These are phyloP conservation scores for Lolium perenne DNA, from an alignment of 176 grass and related monocot genomes.

Conservation along the genomic window DNA sequence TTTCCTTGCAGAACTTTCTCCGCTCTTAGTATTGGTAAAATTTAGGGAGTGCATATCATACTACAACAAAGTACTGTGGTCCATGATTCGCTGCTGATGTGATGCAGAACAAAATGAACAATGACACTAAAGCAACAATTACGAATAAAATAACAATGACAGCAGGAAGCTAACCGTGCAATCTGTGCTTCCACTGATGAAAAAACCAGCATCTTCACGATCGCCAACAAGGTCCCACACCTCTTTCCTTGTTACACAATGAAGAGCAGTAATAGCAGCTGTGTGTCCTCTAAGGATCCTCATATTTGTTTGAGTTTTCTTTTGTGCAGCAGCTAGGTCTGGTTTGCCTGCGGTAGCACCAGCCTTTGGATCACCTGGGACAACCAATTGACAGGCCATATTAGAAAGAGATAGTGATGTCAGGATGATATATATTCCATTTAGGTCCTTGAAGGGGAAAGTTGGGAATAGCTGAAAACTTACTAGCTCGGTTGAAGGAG, in stretches of 20 bases:
- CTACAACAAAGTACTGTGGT: slow-evolving; percentile 16
- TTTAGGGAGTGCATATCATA: slow-evolving; percentile 14
- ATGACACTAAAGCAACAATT: slow-evolving; percentile 33
- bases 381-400: slow-evolving; percentile 7
- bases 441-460: not conserved
- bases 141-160: not conserved
- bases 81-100: slow-evolving; percentile 17
- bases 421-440: slow-evolving; percentile 21
- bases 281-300: slow-evolving; percentile 97
- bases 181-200: slow-evolving; percentile 99
- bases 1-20: slow-evolving; percentile 18
- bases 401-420: slow-evolving; percentile 38
- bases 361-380: slow-evolving; percentile 70
- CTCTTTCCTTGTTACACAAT: slow-evolving; percentile 92
- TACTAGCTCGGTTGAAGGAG: slow-evolving; percentile 83
- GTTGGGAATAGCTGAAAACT: slow-evolving; percentile 42
- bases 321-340: slow-evolving; percentile 67
- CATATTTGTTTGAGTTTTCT: slow-evolving; percentile 94
- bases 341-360: slow-evolving; percentile 62
- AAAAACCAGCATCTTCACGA: slow-evolving; percentile 99
- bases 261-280: slow-evolving; percentile 92
- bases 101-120: slow-evolving; percentile 32
- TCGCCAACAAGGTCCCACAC: slow-evolving; percentile 99
- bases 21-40: slow-evolving; percentile 5
- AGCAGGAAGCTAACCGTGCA: slow-evolving; percentile 64